Base-by-base conservation (phyloP, 768 basidiomycete species). In the Trametes gibbosa region DNA sequence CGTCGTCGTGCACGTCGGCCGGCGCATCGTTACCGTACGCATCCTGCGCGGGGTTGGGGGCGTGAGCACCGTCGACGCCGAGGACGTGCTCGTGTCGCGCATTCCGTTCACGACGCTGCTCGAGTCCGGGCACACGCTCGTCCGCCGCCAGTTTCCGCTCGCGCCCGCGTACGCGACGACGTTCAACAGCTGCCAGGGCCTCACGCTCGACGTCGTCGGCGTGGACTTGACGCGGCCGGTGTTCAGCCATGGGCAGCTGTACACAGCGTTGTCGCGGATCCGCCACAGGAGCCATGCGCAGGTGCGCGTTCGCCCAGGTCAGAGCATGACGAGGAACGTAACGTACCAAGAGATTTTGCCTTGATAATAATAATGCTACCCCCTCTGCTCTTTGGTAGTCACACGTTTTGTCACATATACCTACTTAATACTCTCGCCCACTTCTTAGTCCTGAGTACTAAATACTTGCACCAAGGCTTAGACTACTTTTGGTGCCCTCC, bases 141-240 rank as follows among this genome's bases (percentile, higher is more conserved):
- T 69, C 7, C 60, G 73, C 3, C 57, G 65, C 3, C 74, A 76
- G 63, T 75, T 77, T 53, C 76, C 76, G 7, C 67, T 77, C 8
- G 69, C 72, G 3, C 72, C 71, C 4, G 75, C 73, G 27, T 76
- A 78, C 59, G 74, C 76, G 23, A 75, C 73, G 4, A 79, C 77
- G 27, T 78, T 78, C 64, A 73, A 77, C 53, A 73, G 75, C 55
- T 77, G 77, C 59, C 75, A 76, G 61, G 75, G 76, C 2, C 65
- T 79, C 1, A 79, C 74, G 3, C 64, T 77, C 0, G 71, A 75
- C 47, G 50, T 61, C 5, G 67, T 79, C 17, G 77, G 74, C 0
- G 54, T 78, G 0, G 79, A 80, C 51, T 65, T 79, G 5, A 71
- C 69, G 0, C 52, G 47, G 0, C 64, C 71, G 0, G 76, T 76